Base-by-base conservation (phyloP, 2,329 filamentous ascomycete species). In the Neofusicoccum kwambonambiense region DNA sequence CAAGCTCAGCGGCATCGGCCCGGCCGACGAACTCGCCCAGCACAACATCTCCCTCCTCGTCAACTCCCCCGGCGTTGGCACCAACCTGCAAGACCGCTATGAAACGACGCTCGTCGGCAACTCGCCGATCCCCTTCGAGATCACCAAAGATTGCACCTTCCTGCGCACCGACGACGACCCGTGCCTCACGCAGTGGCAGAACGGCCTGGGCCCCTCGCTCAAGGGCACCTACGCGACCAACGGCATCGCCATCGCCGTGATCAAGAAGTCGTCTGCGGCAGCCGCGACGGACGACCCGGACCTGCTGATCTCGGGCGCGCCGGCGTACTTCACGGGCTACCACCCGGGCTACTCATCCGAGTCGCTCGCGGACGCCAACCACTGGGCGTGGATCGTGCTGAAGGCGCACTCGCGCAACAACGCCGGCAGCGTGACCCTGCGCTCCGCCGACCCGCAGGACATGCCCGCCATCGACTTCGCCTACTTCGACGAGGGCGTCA, bases 1-100 rank as follows among this genome's bases (percentile, higher is more conserved):
- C 13, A 86, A 88, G 76, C 81, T 89, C 1, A 85, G 81, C 61
- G 88, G 88, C n/a, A 81, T 90, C 37, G 88, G 88, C 0, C 86
- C 86, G 0, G 70, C 75, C 11, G 71, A 77, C 0, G 82, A 87
- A 68, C 81, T 90, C 3, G 67, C 79, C n/a, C 77, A 78, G 57
- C 81, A 84, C 70, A 75, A 78, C 15, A 89, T 90, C 67, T 35
- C 51, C 35, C 35, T 85, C 0, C 68, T 88, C n/a, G 78, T 82
- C 4, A 80, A 89, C 67, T 83, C 86, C 0, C 83, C 84, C 0
- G 86, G 88, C 51, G 87, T 90, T 2, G 88, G 88, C 3, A 83
- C 82, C 64, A 87, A 90, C 75, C 79, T 90, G 4, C 79, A 87
- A 64, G 87, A 90, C 70, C 86, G 87, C 56, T 84, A 84, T 47